Evolutionary conservation across 441 rosid species (phyloP), one percentile per base, ranked within the genome.

Genomic region (Populus hybrid): DNA sequence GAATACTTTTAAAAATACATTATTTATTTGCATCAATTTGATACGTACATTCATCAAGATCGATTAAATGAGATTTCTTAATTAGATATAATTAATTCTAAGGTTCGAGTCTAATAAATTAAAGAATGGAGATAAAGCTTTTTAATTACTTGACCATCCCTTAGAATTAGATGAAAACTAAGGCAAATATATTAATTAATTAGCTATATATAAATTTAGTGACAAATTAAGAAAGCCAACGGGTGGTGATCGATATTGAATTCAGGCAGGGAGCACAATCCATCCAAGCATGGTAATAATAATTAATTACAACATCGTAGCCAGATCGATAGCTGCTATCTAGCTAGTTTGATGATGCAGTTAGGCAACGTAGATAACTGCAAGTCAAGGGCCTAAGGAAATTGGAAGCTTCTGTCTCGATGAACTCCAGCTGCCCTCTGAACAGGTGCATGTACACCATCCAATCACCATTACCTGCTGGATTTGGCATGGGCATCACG

Each of bases 401-500:
- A 71, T 84, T 11, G 7, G 83, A 68, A 72, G 91, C 94, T 31
- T 89, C 83, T 9, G 69, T 64, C 80, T 94, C 95, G 24, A 93
- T 80, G 64, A 88, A 77, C 71, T 83, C 85, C 83, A 93, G 59
- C 72, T 93, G 95, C 40, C 77, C 70, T 79, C 76, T 77, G 66
- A 80, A 73, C 0, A 94, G 89, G 72, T 90, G 91, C 90, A 90
- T 82, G 73, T 92, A 93, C 29, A 94, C 92, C 29, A 92, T 79
- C 99, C 98, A 94, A 71, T 94, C 99, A 12, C 90, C 92, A 9
- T 88, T 85, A 21, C 74, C 69, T 5, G 33, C 79, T 0, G 92
- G 86, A 74, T 92, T 89, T 2, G 92, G 97, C 97, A 93, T 93
- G 4, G 98, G 95, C 97, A 94, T 90, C 28, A 93, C 94, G 78